These are phyloP conservation scores for Saturnispora besseyi DNA, from an alignment of 805 yeast species.

Conservation along the genomic window DNA sequence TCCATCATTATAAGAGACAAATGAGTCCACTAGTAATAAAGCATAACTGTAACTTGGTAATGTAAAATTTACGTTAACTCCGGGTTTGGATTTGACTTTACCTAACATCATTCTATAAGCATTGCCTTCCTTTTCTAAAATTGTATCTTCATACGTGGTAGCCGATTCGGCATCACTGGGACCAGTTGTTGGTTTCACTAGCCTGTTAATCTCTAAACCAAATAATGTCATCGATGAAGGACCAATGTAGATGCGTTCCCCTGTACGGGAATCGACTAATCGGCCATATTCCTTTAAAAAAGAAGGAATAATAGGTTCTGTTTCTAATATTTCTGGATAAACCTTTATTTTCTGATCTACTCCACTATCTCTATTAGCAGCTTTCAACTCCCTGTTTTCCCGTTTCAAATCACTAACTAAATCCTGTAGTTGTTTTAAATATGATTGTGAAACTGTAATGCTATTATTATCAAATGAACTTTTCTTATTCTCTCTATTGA, in stretches of 20 bases:
- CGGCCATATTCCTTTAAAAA: conserved; percentile 65
- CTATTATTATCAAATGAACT: neutral
- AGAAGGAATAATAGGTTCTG: conserved; percentile 55
- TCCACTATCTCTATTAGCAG: neutral
- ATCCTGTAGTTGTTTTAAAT: neutral
- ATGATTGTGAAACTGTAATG: neutral
- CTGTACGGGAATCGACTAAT: conserved; percentile 63
- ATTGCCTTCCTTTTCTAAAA: conserved; percentile 65
- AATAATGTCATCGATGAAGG: conserved; percentile 77
- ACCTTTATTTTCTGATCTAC: neutral
- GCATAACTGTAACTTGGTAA: conserved; percentile 74
- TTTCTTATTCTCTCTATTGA: neutral
- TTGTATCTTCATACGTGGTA: conserved; percentile 35
- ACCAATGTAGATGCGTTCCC: conserved; percentile 69
- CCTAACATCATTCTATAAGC: conserved; percentile 65
- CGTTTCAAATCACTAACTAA: neutral
- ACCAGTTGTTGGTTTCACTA: conserved; percentile 13
- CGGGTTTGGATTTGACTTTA: conserved; percentile 58
- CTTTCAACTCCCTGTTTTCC: neutral
- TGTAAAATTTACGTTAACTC: conserved; percentile 59
- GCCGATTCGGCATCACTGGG: conserved; percentile 2
- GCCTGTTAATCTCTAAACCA: conserved; percentile 64
- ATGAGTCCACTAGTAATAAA: conserved; percentile 63
- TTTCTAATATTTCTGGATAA: conserved; percentile 3
- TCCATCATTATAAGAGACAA: conserved; percentile 72